Base-by-base conservation (phyloP, 1,284 basidiomycete species). In the Tetrapyrgos nigripes region DNA sequence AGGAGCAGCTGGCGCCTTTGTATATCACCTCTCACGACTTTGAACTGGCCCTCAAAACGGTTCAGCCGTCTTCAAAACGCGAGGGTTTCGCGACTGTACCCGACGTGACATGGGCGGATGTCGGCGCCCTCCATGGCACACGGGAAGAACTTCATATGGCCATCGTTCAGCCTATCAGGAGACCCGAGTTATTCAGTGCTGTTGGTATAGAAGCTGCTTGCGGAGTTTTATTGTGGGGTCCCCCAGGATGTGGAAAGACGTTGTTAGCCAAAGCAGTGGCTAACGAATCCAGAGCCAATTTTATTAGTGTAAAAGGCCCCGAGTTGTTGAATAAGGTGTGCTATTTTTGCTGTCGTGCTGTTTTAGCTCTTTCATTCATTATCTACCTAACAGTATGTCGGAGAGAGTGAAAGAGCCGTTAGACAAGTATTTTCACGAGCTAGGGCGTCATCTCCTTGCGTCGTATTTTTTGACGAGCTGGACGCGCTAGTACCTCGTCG, bases 31-130 rank as follows among this genome's bases (percentile, higher is more conserved):
- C 87, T 19, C 70, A 79, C 1, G 96, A 97, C 73, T 99, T 99
- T 70, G 76, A 75, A 3, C 76, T 80, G 1, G 96, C 97, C 0
- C 83, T 98, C 17, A 84, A 87, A 58, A 84, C 94, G 44, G 89
- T 98, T 0, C 97, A 98, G 71, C 97, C 97, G 0, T 97, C 95
- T 0, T 95, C 96, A 6, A 97, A 97, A 72, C 91, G 97, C 53
- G 97, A 99, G 79, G 97, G 97, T 3, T 99, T 99, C 66, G 91
- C 97, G 2, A 98, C 96, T 0, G 92, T 98, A 0, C 97, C 97
- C 0, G 94, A 97, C 67, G 94, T 98, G 0, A 92, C 93, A 0
- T 99, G 97, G 96, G 83, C 89, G 1, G 96, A 98, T 68, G 85
- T 99, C 40, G 97, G 97, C n/a, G 97, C 97, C 1, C 80, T 98